phyloP scores from a whole-genome alignment of 306 rosid genomes.

The Corylus heterophylla region DNA sequence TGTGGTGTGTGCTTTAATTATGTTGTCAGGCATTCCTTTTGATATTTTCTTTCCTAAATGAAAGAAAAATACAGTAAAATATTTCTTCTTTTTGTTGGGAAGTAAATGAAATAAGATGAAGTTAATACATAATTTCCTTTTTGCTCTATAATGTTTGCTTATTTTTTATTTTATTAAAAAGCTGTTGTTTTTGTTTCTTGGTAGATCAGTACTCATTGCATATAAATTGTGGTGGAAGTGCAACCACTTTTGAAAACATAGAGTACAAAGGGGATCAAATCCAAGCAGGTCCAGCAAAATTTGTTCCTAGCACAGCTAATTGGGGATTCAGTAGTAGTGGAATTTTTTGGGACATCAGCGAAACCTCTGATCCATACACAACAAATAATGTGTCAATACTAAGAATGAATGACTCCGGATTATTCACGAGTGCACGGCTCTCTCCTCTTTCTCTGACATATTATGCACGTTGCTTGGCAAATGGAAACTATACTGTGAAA shows the following conservation, averaged over 20 bases:
- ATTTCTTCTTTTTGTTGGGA: too few relatives aligned
- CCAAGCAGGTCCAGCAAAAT: constrained; percentile 48
- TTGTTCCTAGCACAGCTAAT: neutral
- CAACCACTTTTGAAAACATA: constrained; percentile 34
- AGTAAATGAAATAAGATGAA: too few relatives aligned
- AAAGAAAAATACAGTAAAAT: neutral
- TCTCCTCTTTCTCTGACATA: constrained; percentile 58
- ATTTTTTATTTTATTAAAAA: too few relatives aligned
- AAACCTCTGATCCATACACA: constrained; percentile 24
- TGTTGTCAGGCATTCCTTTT: too few relatives aligned
- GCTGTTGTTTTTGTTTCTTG: too few relatives aligned
- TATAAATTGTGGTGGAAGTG: constrained; percentile 65
- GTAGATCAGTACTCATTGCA: constrained; percentile 25
- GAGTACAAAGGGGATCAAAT: constrained; percentile 45
- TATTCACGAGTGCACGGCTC: constrained; percentile 52
- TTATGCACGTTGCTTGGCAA: constrained; percentile 61
- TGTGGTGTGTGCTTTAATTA: too few relatives aligned
- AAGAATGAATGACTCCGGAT: constrained; percentile 30
- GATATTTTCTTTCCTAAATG: too few relatives aligned
- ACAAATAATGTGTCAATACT: constrained; percentile 25
- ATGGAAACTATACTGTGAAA: constrained; percentile 58
- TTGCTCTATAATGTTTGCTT: too few relatives aligned
- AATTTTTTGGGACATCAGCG: constrained; percentile 37
- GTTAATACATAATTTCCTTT: too few relatives aligned
- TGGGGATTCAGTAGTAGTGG: constrained; percentile 64